Conservation (phyloP, 495 filamentous ascomycete genomes). For the Xylaria bambusicola region DNA sequence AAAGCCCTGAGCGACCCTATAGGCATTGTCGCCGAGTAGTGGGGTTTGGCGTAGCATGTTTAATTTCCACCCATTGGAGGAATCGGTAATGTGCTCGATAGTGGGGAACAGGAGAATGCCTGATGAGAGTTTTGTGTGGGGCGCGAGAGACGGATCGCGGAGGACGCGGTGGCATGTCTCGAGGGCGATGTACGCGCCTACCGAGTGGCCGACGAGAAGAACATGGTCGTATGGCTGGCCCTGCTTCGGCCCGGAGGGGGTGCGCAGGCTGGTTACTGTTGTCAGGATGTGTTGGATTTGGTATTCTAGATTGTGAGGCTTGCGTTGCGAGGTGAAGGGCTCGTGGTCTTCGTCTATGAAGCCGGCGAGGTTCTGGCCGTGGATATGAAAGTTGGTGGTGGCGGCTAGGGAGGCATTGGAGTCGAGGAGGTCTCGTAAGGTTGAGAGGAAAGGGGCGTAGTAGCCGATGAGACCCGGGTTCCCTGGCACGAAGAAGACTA, state of each 20-base stretch:
- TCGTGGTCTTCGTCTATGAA: constrained; percentile 59
- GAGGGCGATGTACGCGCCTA: constrained; percentile 76
- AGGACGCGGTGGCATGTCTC: constrained; percentile 64
- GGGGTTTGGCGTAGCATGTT: constrained; percentile 55
- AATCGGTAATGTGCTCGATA: constrained; percentile 70
- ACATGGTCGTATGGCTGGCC: constrained; percentile 51
- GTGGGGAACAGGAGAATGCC: constrained; percentile 78
- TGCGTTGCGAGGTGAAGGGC: constrained; percentile 35
- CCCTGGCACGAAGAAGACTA: constrained; percentile 72
- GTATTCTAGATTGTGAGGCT: constrained; percentile 58
- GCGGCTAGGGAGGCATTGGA: constrained; percentile 24
- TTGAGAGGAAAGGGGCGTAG: constrained; percentile 68
- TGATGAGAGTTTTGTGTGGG: constrained; percentile 37
- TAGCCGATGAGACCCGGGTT: constrained; percentile 86
- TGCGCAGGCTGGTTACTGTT: constrained; percentile 19
- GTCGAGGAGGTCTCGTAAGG: constrained; percentile 41
- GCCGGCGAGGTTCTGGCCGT: constrained; percentile 71
- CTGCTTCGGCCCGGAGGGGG: constrained; percentile 21
- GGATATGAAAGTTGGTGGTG: constrained; percentile 52
- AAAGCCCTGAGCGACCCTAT: constrained; percentile 50
- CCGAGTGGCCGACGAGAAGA: constrained; percentile 81
- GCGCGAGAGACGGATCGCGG: constrained; percentile 21
- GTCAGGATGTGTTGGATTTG: constrained; percentile 57
- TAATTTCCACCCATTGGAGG: constrained; percentile 61
- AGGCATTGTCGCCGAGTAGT: constrained; percentile 54